Percentiles rank a stretch among this genome's conserved stretches.
Evolutionary conservation across 225 moss, liverwort and hornwort genomes (phyloP).

Genomic region (Straminergon stramineum): DNA sequence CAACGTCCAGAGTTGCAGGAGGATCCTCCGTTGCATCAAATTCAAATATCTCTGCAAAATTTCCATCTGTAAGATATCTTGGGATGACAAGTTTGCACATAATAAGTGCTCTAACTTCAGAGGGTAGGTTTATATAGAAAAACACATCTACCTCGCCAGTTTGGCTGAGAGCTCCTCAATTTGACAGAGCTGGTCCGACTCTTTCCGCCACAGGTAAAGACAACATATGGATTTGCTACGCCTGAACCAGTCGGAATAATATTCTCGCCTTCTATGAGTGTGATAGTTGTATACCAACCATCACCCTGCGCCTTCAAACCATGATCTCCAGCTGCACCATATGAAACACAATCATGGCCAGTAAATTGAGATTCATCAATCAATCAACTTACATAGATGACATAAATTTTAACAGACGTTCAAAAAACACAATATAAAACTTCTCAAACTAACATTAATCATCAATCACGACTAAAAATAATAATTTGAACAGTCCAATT

Average conservation of each 20-base stretch:
- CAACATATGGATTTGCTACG: slow-evolving; percentile 64
- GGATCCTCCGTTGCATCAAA: slow-evolving; percentile 86
- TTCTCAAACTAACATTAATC: not conserved
- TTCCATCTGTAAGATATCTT: not conserved
- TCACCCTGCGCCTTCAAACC: slow-evolving; percentile 60
- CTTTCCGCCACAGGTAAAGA: slow-evolving; percentile 69
- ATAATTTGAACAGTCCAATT: not conserved
- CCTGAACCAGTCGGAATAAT: slow-evolving; percentile 40
- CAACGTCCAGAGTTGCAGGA: slow-evolving; percentile 69
- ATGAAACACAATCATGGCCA: not conserved
- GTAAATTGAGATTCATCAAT: not conserved
- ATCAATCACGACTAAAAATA: not conserved
- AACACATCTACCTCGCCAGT: slow-evolving; percentile 52
- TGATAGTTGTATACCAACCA: slow-evolving; percentile 65
- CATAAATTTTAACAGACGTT: not conserved
- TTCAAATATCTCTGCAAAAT: slow-evolving; percentile 64
- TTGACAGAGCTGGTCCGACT: slow-evolving; percentile 74
- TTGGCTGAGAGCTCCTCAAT: slow-evolving; percentile 41
- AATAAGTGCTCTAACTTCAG: not conserved
- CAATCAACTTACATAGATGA: not conserved
- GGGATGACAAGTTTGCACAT: not conserved
- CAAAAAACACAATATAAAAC: not conserved
- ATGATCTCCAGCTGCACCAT: slow-evolving; percentile 56
- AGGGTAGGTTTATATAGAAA: not conserved
- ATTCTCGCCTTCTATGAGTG: slow-evolving; percentile 57